Evolutionary conservation across 192 early-diverging fungal genomes (phyloP).

Genomic region (Coemansia furcata): DNA sequence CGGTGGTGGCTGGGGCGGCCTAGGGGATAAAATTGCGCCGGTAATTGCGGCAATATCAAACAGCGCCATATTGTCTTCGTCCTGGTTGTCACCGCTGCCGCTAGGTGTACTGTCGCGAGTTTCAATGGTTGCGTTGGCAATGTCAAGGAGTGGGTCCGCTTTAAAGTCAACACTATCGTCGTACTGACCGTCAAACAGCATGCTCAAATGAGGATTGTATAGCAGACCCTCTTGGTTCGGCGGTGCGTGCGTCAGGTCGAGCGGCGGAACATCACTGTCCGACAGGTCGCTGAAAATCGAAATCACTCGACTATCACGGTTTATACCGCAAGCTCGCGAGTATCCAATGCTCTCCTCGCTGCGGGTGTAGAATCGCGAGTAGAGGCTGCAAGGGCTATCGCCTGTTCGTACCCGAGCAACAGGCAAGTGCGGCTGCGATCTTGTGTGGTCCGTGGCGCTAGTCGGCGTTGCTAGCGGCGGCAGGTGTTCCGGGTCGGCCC

Average conservation of each 20-base stretch:
- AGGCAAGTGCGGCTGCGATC: background rate
- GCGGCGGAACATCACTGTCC: conserved; percentile 16
- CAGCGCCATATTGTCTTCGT: conserved; percentile 23
- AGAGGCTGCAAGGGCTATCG: conserved; percentile 1
- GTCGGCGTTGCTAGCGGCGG: background rate
- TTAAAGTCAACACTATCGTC: background rate
- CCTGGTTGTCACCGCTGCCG: conserved; percentile 2
- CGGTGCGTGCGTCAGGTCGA: conserved; percentile 6
- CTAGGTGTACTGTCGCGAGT: background rate
- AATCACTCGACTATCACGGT: conserved; percentile 10
- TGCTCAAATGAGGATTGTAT: conserved; percentile 9
- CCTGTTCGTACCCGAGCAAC: background rate
- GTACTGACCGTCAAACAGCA: conserved; percentile 32
- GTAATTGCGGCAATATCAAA: conserved; percentile 19
- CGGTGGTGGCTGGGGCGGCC: conserved; percentile 2
- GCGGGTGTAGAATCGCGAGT: background rate
- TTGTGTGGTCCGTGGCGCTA: background rate
- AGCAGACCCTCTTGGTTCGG: background rate
- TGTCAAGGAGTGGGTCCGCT: background rate
- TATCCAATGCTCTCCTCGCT: conserved; percentile 13
- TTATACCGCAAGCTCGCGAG: conserved; percentile 4
- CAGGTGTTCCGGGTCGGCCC: background rate
- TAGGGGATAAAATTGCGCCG: conserved; percentile 14
- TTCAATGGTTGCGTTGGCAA: background rate
- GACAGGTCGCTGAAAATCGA: conserved; percentile 33